A percentile compares a stretch with the other conserved stretches of the same genome.
Conservation (phyloP, 2,329 filamentous ascomycete genomes). For the Ceratocystis ficicola region DNA sequence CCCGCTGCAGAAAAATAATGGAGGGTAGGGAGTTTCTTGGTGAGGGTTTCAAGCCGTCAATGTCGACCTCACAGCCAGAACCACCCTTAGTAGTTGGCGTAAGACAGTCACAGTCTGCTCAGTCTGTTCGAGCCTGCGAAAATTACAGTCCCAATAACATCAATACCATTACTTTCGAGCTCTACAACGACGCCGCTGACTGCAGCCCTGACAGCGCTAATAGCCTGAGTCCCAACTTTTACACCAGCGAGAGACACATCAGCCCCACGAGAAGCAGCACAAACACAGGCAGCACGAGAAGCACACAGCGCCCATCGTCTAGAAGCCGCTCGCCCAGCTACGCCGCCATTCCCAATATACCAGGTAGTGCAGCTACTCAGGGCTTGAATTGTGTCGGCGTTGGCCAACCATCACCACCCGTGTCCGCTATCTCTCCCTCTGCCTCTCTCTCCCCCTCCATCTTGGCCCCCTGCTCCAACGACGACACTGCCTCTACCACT, state of each 20-base stretch:
- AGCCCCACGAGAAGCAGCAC: constrained; percentile 13
- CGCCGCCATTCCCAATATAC: constrained; percentile 3
- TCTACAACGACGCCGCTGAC: constrained; percentile 12
- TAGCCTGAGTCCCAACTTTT: constrained; percentile 19
- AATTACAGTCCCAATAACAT: constrained; percentile 13
- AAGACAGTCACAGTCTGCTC: constrained; percentile 7
- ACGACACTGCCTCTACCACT: background rate
- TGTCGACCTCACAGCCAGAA: constrained; percentile 21
- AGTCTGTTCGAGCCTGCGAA: constrained; percentile 15
- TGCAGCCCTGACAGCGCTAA: constrained; percentile 12
- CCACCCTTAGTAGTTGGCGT: constrained; percentile 12
- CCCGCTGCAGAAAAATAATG: constrained; percentile 22
- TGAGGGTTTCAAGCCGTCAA: constrained; percentile 22
- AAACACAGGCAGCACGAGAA: too few relatives aligned
- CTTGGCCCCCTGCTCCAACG: constrained; percentile 1
- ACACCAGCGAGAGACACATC: constrained; percentile 17
- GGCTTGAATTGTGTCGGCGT: background rate
- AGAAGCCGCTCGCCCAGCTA: constrained; percentile 21
- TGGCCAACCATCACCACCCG: background rate
- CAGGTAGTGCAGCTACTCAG: background rate
- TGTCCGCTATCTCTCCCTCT: background rate
- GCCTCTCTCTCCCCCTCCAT: constrained; percentile 5
- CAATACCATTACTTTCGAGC: constrained; percentile 10
- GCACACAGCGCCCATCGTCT: constrained; percentile 13
- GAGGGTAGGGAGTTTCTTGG: constrained; percentile 20